Percentiles rank a stretch among this genome's conserved stretches.
Conservation (phyloP, 768 basidiomycete species). For the Candolleomyces efflorescens region DNA sequence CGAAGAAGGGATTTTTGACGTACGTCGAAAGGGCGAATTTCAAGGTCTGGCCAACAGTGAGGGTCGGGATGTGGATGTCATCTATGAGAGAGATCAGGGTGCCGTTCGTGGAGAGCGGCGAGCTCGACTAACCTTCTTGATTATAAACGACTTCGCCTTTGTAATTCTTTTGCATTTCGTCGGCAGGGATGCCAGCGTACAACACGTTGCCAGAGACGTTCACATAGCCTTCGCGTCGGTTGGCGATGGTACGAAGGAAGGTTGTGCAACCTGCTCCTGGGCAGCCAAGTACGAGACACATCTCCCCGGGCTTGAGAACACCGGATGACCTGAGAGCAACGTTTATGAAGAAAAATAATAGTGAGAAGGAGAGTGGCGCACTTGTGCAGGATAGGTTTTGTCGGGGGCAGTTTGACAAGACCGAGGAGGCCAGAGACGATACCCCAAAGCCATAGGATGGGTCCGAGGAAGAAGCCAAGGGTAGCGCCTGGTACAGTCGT, state of each 20-base stretch:
- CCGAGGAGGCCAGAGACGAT: conserved; percentile 37
- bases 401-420: conserved; percentile 30
- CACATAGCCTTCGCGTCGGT: conserved; percentile 63
- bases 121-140: conserved; percentile 50
- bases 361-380: conserved; percentile 15
- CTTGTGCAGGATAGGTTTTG: conserved; percentile 59
- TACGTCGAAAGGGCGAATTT: conserved; percentile 63
- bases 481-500: conserved; percentile 37
- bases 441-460: conserved; percentile 45
- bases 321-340: conserved; percentile 49
- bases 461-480: conserved; percentile 47
- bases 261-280: conserved; percentile 85
- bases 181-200: conserved; percentile 75
- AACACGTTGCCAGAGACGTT: conserved; percentile 66
- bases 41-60: conserved; percentile 78
- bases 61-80: conserved; percentile 77
- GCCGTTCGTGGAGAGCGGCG: neutral
- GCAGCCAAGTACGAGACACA: conserved; percentile 82
- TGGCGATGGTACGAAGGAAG: conserved; percentile 81
- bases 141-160: conserved; percentile 80
- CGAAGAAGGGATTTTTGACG: conserved; percentile 10
- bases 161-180: conserved; percentile 73
- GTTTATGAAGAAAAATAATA: too few species aligned
- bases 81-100: conserved; percentile 33
- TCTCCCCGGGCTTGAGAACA: conserved; percentile 72